These are phyloP conservation scores for Pyrus bretschneideri DNA, from an alignment of 306 rosid genomes.

Conservation along the genomic window DNA sequence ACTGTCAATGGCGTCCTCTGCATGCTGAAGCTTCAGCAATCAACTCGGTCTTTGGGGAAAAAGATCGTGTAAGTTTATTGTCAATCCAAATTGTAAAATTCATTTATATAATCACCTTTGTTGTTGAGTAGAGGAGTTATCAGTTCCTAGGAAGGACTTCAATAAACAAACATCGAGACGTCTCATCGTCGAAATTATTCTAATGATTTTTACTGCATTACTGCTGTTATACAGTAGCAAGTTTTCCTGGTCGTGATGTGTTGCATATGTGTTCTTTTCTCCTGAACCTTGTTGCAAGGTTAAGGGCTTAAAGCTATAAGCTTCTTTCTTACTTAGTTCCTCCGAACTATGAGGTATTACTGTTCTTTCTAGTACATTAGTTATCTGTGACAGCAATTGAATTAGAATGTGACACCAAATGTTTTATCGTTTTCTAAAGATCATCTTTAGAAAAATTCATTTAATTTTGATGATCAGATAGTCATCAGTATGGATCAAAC, in stretches of 20 bases:
- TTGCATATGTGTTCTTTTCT: neutral
- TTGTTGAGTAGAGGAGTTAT: slow-evolving; percentile 19
- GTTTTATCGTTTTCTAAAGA: too few species aligned
- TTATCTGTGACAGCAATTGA: too few species aligned
- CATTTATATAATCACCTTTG: slow-evolving; percentile 23
- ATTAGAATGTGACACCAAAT: too few species aligned
- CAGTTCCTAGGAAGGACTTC: slow-evolving; percentile 16
- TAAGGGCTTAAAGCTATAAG: neutral
- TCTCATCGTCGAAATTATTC: slow-evolving; percentile 27
- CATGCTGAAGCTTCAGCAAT: slow-evolving; percentile 27
- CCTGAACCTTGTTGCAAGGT: neutral
- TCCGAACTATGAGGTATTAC: too few species aligned
- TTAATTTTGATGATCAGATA: too few species aligned
- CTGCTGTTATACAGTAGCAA: neutral
- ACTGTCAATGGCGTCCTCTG: slow-evolving; percentile 17
- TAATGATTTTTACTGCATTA: slow-evolving; percentile 5
- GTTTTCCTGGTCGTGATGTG: neutral
- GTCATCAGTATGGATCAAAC: too few species aligned
- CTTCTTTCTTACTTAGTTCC: neutral
- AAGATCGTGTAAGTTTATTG: slow-evolving; percentile 13
- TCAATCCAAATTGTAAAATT: slow-evolving; percentile 34
- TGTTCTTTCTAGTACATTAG: too few species aligned
- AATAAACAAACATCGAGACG: slow-evolving; percentile 33
- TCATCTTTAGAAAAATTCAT: too few species aligned
- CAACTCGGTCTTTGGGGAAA: slow-evolving; percentile 35